These are phyloP conservation scores for Sporothrix schenckii DNA, from an alignment of 2,329 filamentous ascomycete species.

Conservation along the genomic window DNA sequence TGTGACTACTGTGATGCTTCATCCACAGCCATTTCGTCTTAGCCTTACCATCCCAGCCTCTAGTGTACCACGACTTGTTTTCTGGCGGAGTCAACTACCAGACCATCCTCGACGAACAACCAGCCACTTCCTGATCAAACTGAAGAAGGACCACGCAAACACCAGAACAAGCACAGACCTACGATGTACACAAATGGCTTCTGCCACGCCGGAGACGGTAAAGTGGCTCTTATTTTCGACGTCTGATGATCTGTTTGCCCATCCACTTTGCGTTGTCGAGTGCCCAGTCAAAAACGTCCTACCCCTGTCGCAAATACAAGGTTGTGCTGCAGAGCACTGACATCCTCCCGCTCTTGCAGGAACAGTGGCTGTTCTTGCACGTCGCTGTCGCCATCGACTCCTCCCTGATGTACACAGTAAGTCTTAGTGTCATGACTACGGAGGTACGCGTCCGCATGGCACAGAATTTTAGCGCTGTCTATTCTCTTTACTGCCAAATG, in stretches of 20 bases:
- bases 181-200: not conserved
- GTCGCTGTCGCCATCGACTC: not conserved
- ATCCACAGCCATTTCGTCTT: not conserved
- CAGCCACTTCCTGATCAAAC: not conserved
- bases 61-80: not conserved
- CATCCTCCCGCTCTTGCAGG: conserved; percentile 29
- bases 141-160: not conserved
- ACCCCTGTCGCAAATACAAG: conserved; percentile 23
- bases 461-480: not conserved
- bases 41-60: not conserved
- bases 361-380: conserved; percentile 16
- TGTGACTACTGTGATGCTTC: not conserved
- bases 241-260: conserved; percentile 7
- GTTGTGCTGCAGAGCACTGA: conserved; percentile 32
- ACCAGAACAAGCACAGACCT: not conserved
- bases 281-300: conserved; percentile 16
- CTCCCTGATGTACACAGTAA: not conserved
- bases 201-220: not conserved
- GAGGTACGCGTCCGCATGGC: not conserved
- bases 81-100: not conserved
- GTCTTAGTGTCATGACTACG: too few species aligned
- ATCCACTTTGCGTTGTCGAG: not conserved
- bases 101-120: too few species aligned
- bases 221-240: not conserved
- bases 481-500: not conserved